Percentiles rank a stretch among this genome's conserved stretches.
Evolutionary conservation across 2,329 filamentous ascomycete species (phyloP).

Genomic region (Colletotrichum sp.): DNA sequence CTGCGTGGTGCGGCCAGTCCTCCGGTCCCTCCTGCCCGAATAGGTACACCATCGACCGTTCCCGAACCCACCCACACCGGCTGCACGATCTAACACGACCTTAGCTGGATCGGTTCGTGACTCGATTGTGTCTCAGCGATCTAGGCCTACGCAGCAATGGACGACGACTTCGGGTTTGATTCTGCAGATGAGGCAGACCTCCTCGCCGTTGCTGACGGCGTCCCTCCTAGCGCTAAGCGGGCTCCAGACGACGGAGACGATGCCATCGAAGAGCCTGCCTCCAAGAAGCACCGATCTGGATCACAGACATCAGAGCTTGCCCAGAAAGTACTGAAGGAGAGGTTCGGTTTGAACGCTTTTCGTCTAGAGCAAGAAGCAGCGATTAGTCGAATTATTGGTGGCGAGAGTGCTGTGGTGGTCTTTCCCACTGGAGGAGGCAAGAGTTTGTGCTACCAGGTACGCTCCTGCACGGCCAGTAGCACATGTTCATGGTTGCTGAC

Average conservation of each 20-base stretch:
- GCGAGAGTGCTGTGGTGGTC: slow-evolving; percentile 46
- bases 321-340: slow-evolving; percentile 36
- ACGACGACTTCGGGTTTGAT: slow-evolving; percentile 28
- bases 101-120: not conserved
- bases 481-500: not conserved
- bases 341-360: slow-evolving; percentile 44
- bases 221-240: not conserved
- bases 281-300: not conserved
- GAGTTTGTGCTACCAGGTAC: slow-evolving; percentile 53
- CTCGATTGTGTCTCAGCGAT: not conserved
- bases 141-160: not conserved
- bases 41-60: not conserved
- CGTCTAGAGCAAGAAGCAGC: slow-evolving; percentile 50
- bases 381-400: slow-evolving; percentile 40
- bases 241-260: not conserved
- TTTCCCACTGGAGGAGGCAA: slow-evolving; percentile 57
- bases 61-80: not conserved
- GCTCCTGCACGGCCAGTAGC: not conserved
- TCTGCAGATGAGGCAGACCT: slow-evolving; percentile 21
- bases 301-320: slow-evolving; percentile 15
- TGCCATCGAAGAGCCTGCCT: not conserved
- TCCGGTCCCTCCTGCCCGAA: not conserved
- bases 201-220: not conserved
- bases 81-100: not conserved
- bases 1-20: not conserved